phyloP scores from a whole-genome alignment of 176 grass and related monocot species.

The Elaeis guineensis region DNA sequence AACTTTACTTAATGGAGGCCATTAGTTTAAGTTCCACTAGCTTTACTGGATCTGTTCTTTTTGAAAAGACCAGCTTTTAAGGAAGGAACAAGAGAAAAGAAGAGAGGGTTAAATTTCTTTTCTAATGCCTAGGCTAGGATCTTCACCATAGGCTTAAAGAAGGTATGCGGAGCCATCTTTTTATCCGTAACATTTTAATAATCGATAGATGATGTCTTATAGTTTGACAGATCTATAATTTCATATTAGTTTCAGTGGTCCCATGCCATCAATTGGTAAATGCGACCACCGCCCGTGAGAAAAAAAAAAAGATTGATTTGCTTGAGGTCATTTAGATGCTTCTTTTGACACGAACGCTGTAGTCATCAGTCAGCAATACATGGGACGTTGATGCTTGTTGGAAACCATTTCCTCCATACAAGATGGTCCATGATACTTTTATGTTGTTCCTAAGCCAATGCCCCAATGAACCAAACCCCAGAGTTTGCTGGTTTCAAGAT shows the following conservation, averaged over 20 bases:
- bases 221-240: background rate
- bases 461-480: too few relatives aligned
- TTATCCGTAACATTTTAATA: background rate
- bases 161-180: background rate
- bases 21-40: background rate
- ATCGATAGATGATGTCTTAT: background rate
- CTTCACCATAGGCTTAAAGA: background rate
- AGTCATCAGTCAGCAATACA: background rate
- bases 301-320: background rate
- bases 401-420: background rate
- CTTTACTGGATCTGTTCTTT: too few relatives aligned
- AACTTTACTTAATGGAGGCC: background rate
- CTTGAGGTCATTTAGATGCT: background rate
- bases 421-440: too few relatives aligned
- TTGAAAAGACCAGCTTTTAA: background rate
- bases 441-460: too few relatives aligned
- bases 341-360: background rate
- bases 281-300: slow-evolving; percentile 4
- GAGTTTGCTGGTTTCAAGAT: too few relatives aligned
- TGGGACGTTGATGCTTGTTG: background rate
- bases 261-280: background rate
- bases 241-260: background rate
- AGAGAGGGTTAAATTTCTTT: background rate
- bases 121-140: background rate
- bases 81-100: background rate